Evolutionary conservation across 768 basidiomycete genomes (phyloP).

Genomic region (Kwoniella shandongensis): DNA sequence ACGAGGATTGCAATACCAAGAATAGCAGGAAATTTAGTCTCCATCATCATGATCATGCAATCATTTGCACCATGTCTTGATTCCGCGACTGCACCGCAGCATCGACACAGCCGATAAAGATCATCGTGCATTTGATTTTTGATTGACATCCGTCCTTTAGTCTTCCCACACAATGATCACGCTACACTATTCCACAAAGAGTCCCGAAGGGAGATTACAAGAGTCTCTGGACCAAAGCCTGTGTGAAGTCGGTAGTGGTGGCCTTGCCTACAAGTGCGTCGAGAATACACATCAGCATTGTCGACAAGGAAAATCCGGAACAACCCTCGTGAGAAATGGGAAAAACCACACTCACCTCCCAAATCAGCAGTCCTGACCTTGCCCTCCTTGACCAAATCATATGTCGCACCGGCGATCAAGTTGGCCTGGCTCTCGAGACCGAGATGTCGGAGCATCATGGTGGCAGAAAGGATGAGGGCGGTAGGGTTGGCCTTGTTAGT

Average conservation of each 20-base stretch:
- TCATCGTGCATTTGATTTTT: no score
- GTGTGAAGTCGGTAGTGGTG: slow-evolving; percentile 92
- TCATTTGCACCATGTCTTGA: no score
- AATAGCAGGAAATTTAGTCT: no score
- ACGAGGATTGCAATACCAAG: no score
- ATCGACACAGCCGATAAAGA: no score
- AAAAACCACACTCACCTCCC: slow-evolving; percentile 66
- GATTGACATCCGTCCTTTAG: no score
- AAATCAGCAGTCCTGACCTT: slow-evolving; percentile 92
- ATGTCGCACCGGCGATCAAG: slow-evolving; percentile 85
- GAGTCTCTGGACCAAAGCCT: slow-evolving; percentile 81
- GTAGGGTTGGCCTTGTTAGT: slow-evolving; percentile 58
- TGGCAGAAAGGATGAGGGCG: slow-evolving; percentile 56
- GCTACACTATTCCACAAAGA: no score
- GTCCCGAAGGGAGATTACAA: slow-evolving; percentile 3
- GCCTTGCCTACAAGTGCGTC: slow-evolving; percentile 63
- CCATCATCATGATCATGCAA: no score
- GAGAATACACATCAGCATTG: slow-evolving; percentile 1
- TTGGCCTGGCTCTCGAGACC: slow-evolving; percentile 87
- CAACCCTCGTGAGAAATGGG: slow-evolving; percentile 24
- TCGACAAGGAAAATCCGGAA: no score
- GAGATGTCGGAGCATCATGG: slow-evolving; percentile 55
- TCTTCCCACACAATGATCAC: no score
- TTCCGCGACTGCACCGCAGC: no score
- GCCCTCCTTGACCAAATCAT: slow-evolving; percentile 84